Base-by-base conservation (phyloP, 2,329 filamentous ascomycete species). In the Monilinia aucupariae region DNA sequence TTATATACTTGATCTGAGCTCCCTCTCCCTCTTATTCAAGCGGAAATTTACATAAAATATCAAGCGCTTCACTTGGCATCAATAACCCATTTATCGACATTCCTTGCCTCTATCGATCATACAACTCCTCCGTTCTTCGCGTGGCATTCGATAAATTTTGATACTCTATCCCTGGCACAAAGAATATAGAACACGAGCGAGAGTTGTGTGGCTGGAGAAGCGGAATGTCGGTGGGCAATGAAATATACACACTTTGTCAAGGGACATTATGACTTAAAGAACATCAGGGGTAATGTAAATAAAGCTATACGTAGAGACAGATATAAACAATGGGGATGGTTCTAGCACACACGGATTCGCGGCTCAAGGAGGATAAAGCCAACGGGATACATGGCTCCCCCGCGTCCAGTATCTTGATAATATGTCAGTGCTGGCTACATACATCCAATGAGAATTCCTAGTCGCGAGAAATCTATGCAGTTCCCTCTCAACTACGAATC, bases 401-500 rank as follows among this genome's bases (percentile, higher is more conserved):
- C 27, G 6, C 12, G 25, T 12, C 25, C 3, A 25, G 22, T 20
- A 12, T 22, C 8, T 7, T n/a, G 12, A 8, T 7, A 13, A 43
- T 17, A 25, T 20, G 8, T 25, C 13, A 39, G 17, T 39, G 22
- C 51, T 53, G 25, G 8, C 10, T 55, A 22, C 53, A 32, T 55
- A 22, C 53, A 32, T 7, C 12, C 22, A 32, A 32, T 0, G 17
- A 45, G 32, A 8, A 22, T 22, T 32, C 34, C 20, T 55, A 8
- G 13, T 30, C 25, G n/a, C 22, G 22, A 41, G 22, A 20, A 20
- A 2, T 51, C 15, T 22, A 41, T 54, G 7, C 32, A 54, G 25
- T 39, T 9, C 30, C 15, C 9, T 54, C 20, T 59, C 49, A 64
- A 37, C 45, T 64, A 60, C 62, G 66, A 50, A 64, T 63, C 34